phyloP scores from a whole-genome alignment of 2,329 filamentous ascomycete genomes.

The Fusarium temperatum region DNA sequence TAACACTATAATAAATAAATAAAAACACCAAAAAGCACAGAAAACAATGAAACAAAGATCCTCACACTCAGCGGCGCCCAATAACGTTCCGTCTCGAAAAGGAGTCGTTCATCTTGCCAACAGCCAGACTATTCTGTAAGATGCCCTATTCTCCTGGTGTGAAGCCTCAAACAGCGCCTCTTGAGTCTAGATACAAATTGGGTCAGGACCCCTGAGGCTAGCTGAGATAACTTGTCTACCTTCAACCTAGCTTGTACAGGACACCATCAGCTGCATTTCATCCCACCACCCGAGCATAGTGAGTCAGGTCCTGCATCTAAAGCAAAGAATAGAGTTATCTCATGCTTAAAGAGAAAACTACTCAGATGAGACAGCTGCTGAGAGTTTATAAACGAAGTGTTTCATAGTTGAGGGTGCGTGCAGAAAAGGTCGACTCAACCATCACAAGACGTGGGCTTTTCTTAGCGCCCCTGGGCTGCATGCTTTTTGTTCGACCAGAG shows the following conservation, averaged over 20 bases:
- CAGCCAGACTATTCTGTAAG: background rate
- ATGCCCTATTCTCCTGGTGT: constrained; percentile 24
- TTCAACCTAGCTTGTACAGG: constrained; percentile 18
- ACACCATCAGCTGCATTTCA: constrained; percentile 27
- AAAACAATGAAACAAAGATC: background rate
- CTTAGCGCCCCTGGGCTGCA: constrained; percentile 1
- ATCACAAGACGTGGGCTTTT: background rate
- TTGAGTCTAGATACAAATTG: constrained; percentile 28
- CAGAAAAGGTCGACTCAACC: background rate
- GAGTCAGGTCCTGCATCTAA: constrained; percentile 15
- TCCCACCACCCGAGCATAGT: background rate
- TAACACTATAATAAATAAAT: background rate
- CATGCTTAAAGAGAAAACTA: background rate
- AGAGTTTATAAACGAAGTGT: background rate
- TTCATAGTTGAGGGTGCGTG: constrained; percentile 17
- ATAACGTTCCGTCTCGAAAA: constrained; percentile 6
- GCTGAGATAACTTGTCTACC: constrained; percentile 21
- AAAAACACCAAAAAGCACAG: background rate
- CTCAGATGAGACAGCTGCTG: background rate
- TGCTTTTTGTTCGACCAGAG: constrained; percentile 8
- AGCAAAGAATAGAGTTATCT: background rate
- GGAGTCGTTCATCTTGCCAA: constrained; percentile 8
- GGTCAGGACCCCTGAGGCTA: constrained; percentile 40
- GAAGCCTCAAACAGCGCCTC: constrained; percentile 28
- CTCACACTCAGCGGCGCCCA: constrained; percentile 2